Conservation (phyloP, 257 asterid species). For the Solanum tarapatanum region DNA sequence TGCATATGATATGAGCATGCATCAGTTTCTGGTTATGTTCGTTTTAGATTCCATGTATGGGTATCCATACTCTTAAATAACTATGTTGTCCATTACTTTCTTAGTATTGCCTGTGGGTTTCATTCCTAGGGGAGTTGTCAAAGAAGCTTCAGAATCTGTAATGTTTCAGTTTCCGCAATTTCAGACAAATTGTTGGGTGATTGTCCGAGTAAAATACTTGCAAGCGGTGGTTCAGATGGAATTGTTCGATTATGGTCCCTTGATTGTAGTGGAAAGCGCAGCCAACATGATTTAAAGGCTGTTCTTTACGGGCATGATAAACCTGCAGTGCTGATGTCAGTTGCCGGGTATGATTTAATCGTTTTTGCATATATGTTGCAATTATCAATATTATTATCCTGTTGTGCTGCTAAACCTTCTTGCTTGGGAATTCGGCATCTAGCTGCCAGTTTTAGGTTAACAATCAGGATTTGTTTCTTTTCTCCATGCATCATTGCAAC, state of each 20-base stretch:
- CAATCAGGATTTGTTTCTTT: background rate
- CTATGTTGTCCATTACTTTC: background rate
- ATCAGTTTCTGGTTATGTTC: background rate
- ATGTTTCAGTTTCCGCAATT: slow-evolving; percentile 51
- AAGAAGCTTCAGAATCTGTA: slow-evolving; percentile 68
- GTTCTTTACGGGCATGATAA: slow-evolving; percentile 78
- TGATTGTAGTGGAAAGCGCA: slow-evolving; percentile 54
- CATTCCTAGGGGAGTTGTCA: slow-evolving; percentile 43
- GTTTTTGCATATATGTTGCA: background rate
- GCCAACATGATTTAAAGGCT: slow-evolving; percentile 55
- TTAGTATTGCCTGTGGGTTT: background rate
- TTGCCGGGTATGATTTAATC: slow-evolving; percentile 43
- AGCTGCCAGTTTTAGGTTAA: background rate
- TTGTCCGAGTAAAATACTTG: slow-evolving; percentile 36
- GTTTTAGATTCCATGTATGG: background rate
- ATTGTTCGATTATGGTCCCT: slow-evolving; percentile 83
- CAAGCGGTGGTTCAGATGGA: slow-evolving; percentile 85
- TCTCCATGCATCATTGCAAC: background rate
- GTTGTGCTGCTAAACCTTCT: background rate
- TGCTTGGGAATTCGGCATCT: background rate
- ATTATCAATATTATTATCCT: background rate
- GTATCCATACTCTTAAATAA: background rate
- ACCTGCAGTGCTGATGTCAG: slow-evolving; percentile 55
- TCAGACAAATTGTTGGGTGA: slow-evolving; percentile 69
- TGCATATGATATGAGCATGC: background rate